Percentiles rank a stretch among this genome's conserved stretches.
Evolutionary conservation across 2,329 filamentous ascomycete genomes (phyloP).

Genomic region (Dactylellina sp.): DNA sequence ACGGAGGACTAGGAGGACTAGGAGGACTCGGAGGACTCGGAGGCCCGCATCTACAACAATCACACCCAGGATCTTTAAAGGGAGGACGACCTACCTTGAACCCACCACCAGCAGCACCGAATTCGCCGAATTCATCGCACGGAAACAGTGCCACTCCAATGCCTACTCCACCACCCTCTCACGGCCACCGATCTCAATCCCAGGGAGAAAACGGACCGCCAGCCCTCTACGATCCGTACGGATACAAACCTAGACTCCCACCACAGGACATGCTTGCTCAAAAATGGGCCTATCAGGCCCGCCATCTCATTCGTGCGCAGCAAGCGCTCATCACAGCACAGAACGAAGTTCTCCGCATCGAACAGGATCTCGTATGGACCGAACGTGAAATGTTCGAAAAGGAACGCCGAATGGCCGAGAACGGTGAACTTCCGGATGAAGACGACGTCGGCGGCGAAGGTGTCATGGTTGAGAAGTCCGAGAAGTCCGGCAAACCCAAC

Average conservation of each 20-base stretch:
- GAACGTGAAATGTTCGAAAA: slow-evolving; percentile 57
- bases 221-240: slow-evolving; percentile 53
- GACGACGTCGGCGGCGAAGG: slow-evolving; percentile 51
- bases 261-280: slow-evolving; percentile 53
- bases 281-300: slow-evolving; percentile 55
- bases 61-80: slow-evolving; percentile 37
- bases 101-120: slow-evolving; percentile 35
- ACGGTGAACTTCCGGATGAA: slow-evolving; percentile 39
- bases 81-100: slow-evolving; percentile 8
- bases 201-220: slow-evolving; percentile 49
- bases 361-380: slow-evolving; percentile 56
- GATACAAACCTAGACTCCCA: slow-evolving; percentile 49
- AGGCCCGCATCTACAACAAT: slow-evolving; percentile 18
- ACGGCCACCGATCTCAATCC: slow-evolving; percentile 50
- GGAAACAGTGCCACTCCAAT: slow-evolving; percentile 54
- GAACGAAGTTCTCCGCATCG: slow-evolving; percentile 54
- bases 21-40: slow-evolving; percentile 29
- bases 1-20: background rate
- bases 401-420: slow-evolving; percentile 45
- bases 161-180: slow-evolving; percentile 53
- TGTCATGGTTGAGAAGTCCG: slow-evolving; percentile 54
- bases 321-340: slow-evolving; percentile 49
- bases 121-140: slow-evolving; percentile 54
- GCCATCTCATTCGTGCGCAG: slow-evolving; percentile 53
- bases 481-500: slow-evolving; percentile 42